These are phyloP conservation scores for Sclerotinia trifoliorum DNA, from an alignment of 2,329 filamentous ascomycete genomes.

Conservation along the genomic window DNA sequence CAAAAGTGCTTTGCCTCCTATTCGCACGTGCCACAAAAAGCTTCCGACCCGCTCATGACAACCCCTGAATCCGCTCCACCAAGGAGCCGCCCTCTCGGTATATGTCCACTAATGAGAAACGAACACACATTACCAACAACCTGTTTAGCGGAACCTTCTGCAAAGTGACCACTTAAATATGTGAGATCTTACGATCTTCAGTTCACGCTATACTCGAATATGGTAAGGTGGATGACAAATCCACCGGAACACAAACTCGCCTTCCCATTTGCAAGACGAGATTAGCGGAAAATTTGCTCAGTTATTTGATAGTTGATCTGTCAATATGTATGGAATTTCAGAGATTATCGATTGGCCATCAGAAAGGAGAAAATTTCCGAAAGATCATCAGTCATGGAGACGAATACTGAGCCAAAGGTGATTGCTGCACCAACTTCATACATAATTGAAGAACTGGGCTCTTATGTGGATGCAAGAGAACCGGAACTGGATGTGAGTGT, in stretches of 20 bases:
- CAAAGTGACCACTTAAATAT: neutral
- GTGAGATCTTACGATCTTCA: neutral
- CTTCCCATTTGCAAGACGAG: neutral
- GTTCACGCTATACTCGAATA: neutral
- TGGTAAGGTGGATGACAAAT: neutral
- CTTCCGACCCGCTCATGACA: neutral
- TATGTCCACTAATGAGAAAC: neutral
- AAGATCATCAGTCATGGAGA: neutral
- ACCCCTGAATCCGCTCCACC: neutral
- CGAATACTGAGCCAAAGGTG: neutral
- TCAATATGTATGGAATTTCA: neutral
- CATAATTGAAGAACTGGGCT: slow-evolving; percentile 4
- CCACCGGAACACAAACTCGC: neutral
- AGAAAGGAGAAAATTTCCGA: neutral
- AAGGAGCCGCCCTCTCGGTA: neutral
- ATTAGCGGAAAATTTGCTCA: neutral
- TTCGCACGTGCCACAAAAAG: neutral
- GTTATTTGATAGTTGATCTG: neutral
- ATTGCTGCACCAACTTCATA: neutral
- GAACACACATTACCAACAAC: neutral
- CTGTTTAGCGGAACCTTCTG: neutral
- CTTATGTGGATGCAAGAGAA: slow-evolving; percentile 5
- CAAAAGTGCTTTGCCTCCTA: neutral
- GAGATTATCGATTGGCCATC: neutral
- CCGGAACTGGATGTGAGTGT: slow-evolving; percentile 11